Base-by-base conservation (phyloP, 2,329 filamentous ascomycete species). In the Arthrobotrys entomopaga region DNA sequence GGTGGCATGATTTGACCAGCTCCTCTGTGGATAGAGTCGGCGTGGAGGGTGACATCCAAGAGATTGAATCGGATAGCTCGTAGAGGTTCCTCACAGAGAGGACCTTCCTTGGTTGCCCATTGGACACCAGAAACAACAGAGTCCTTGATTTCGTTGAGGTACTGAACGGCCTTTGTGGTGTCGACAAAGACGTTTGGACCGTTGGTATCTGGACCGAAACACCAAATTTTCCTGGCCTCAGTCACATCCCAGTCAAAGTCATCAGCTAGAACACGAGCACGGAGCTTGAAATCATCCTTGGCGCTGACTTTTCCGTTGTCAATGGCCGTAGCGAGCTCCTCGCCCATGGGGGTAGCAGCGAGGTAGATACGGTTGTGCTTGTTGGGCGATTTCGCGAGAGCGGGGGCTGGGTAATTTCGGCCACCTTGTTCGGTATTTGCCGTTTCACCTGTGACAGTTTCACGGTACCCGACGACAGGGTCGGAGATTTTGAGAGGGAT, bases 291-390 rank as follows among this genome's bases (percentile, higher is more conserved):
- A 87, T 99, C 95, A 84, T 99, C 95, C 88, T 94, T 92, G 79
- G 95, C 92, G 82, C 85, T 87, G 83, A 99, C 93, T 87, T 93
- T 95, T 86, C 95, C 95, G 65, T 82, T 79, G 87, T 99, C 95
- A 78, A 99, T 99, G 81, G 91, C 91, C 82, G 89, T 88, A 80
- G 91, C 87, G 76, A 99, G 90, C 80, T 98, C 95, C 88, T 99
- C 95, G 52, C 88, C 88, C 66, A 99, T 87, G 80, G 95, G 95
- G 85, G 93, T 86, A 78, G 95, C 95, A 84, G 88, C 88, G 85
- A 99, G 90, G 88, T 98, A 99, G 76, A 99, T 88, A 93, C 95
- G 94, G 89, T 99, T 99, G 91, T 99, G 95, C 92, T 99, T 99
- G 91, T 99, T 99, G 86, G 95, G 95, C 56, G 95, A 99, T 88